Conservation (phyloP, 805 yeast genomes). For the Dipodascus geniculatus region DNA sequence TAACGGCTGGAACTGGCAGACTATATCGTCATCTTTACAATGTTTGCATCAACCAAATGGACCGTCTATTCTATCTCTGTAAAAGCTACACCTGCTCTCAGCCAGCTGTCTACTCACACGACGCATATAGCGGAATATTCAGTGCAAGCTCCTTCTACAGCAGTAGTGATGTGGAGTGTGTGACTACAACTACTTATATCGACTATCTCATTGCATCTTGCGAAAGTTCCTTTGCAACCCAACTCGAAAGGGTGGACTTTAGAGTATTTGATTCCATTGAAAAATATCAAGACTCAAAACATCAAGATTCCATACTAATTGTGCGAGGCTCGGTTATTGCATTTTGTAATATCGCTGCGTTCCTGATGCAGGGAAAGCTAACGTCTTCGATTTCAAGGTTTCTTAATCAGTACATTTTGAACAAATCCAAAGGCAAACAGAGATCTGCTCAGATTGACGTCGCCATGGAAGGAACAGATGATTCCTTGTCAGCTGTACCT, state of each 20-base stretch:
- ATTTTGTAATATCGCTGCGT: slow-evolving; percentile 14
- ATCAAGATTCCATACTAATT: neutral
- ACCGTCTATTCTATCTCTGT: slow-evolving; percentile 16
- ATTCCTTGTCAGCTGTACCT: neutral
- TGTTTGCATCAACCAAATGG: slow-evolving; percentile 55
- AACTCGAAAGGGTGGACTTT: neutral
- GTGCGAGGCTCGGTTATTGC: slow-evolving; percentile 12
- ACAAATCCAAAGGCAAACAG: neutral
- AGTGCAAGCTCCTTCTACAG: neutral
- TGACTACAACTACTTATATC: slow-evolving; percentile 1
- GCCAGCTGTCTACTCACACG: slow-evolving; percentile 12
- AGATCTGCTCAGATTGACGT: neutral
- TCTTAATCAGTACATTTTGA: slow-evolving; percentile 4
- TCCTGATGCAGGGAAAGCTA: slow-evolving; percentile 11
- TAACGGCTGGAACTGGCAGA: slow-evolving; percentile 75
- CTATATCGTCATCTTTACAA: slow-evolving; percentile 81
- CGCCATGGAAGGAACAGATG: neutral
- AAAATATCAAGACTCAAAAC: slow-evolving; percentile 3
- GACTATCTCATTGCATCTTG: slow-evolving; percentile 3
- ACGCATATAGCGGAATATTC: neutral
- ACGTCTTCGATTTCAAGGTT: slow-evolving; percentile 3
- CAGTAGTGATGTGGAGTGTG: neutral
- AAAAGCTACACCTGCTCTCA: slow-evolving; percentile 13
- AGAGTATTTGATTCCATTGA: slow-evolving; percentile 3
- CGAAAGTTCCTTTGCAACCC: slow-evolving; percentile 1